Conservation (phyloP, 2,329 filamentous ascomycete species). For the Cytospora chrysosperma region DNA sequence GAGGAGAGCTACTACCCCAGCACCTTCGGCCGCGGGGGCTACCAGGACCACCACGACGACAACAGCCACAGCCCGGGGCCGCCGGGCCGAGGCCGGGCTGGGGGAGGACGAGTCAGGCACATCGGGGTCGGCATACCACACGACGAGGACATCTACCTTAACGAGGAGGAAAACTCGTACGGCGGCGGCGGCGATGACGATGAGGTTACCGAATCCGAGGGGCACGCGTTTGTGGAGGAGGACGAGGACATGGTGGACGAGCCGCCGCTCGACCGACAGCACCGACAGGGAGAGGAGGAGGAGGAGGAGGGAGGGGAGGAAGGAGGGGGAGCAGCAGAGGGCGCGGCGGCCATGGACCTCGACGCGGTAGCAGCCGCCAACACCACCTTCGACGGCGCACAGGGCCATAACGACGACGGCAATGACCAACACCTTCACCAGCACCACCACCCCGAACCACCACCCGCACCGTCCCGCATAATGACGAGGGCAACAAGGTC, state of each 20-base stretch:
- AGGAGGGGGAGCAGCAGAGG: not conserved
- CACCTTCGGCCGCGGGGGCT: constrained; percentile 5
- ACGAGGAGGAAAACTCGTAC: constrained; percentile 21
- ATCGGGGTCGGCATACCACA: not conserved
- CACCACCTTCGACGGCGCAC: constrained; percentile 12
- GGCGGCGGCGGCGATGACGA: constrained; percentile 6
- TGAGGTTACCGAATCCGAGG: not conserved
- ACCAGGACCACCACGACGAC: not conserved
- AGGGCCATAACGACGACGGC: not conserved
- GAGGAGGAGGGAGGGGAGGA: not conserved
- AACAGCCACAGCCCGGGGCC: not conserved
- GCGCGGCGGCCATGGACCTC: not conserved
- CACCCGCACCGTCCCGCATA: constrained; percentile 15
- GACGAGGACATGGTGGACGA: constrained; percentile 17
- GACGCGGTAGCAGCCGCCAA: not conserved
- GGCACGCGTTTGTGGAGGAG: not conserved
- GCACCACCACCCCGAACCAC: constrained; percentile 10
- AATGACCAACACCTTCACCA: too few species aligned
- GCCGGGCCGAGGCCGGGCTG: not conserved
- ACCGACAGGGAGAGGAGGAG: too few species aligned
- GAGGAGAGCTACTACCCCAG: constrained; percentile 22
- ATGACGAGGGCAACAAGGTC: constrained; percentile 22
- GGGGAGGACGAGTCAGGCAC: not conserved
- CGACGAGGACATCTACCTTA: constrained; percentile 22
- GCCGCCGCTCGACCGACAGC: not conserved